phyloP scores from a whole-genome alignment of 2,329 filamentous ascomycete species.

The Aspergillus piperis region DNA sequence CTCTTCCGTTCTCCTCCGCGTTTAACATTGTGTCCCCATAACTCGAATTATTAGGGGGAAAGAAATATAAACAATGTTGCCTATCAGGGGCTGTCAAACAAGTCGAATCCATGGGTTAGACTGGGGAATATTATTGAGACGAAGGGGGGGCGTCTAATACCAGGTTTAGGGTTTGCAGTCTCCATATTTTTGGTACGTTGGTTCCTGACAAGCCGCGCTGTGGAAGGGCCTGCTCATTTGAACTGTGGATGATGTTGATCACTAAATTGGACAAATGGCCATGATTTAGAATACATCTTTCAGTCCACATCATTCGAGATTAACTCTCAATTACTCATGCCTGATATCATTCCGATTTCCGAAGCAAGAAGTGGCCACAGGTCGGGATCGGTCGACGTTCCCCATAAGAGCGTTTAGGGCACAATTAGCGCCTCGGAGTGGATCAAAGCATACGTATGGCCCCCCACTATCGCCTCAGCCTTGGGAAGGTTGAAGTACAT shows the following conservation, averaged over 20 bases:
- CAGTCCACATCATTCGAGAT: too few relatives aligned
- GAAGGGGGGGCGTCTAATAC: not conserved
- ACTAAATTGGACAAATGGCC: too few relatives aligned
- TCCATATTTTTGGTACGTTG: not conserved
- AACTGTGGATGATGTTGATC: too few relatives aligned
- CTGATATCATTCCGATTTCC: not conserved
- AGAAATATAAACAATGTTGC: not conserved
- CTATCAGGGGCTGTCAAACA: not conserved
- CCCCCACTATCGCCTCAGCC: not conserved
- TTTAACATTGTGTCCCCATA: not conserved
- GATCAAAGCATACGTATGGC: constrained; percentile 7
- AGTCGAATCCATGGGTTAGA: not conserved
- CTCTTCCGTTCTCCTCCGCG: not conserved
- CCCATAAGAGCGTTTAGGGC: constrained; percentile 1
- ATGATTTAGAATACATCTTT: too few relatives aligned
- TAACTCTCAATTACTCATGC: too few relatives aligned
- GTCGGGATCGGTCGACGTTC: not conserved
- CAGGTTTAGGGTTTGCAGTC: not conserved
- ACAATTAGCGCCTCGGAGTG: constrained; percentile 5
- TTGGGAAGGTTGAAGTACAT: not conserved
- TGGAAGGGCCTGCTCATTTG: not conserved
- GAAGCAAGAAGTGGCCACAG: not conserved
- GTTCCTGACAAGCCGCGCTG: not conserved
- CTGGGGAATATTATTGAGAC: not conserved
- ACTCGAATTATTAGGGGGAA: not conserved